A percentile compares a stretch with the other conserved stretches of the same genome.
Evolutionary conservation across 2,329 filamentous ascomycete species (phyloP).

Genomic region (Trichothecium sympodiale): DNA sequence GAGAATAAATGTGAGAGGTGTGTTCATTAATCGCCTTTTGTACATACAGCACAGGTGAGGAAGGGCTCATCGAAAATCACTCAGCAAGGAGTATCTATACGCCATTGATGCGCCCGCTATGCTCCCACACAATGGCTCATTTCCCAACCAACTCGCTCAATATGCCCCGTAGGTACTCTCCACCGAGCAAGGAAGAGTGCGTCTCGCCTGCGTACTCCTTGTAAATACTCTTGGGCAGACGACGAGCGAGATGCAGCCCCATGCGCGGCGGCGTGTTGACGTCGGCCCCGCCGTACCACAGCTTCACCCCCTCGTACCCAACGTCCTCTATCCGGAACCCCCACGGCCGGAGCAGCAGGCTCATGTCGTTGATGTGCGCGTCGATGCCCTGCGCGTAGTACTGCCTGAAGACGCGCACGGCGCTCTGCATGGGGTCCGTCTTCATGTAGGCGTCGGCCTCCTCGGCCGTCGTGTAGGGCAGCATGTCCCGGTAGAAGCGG

Average conservation of each 20-base stretch:
- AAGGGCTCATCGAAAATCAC: too few species aligned
- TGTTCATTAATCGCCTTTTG: too few species aligned
- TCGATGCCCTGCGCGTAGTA: not conserved
- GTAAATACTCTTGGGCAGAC: not conserved
- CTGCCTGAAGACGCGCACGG: not conserved
- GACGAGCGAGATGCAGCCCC: slow-evolving; percentile 1
- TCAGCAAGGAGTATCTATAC: too few species aligned
- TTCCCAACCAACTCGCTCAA: too few species aligned
- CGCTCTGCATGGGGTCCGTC: not conserved
- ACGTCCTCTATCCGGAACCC: slow-evolving; percentile 4
- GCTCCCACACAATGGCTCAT: too few species aligned
- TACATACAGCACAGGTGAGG: too few species aligned
- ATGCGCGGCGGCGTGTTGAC: slow-evolving; percentile 3
- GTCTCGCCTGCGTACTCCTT: too few species aligned
- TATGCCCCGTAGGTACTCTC: too few species aligned
- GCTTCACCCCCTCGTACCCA: slow-evolving; percentile 1
- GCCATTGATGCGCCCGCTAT: too few species aligned
- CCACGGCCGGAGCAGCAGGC: slow-evolving; percentile 1
- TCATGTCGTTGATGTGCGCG: slow-evolving; percentile 2
- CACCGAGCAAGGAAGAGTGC: too few species aligned
- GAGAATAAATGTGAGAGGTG: too few species aligned
- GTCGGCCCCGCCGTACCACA: slow-evolving; percentile 4
- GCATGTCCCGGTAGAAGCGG: slow-evolving; percentile 1
- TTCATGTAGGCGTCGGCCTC: not conserved
- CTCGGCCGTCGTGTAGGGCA: too few species aligned